A percentile compares a stretch with the other conserved stretches of the same genome.
phyloP scores from a whole-genome alignment of 169 alveolate genomes.

The Miamiensis avidus region DNA sequence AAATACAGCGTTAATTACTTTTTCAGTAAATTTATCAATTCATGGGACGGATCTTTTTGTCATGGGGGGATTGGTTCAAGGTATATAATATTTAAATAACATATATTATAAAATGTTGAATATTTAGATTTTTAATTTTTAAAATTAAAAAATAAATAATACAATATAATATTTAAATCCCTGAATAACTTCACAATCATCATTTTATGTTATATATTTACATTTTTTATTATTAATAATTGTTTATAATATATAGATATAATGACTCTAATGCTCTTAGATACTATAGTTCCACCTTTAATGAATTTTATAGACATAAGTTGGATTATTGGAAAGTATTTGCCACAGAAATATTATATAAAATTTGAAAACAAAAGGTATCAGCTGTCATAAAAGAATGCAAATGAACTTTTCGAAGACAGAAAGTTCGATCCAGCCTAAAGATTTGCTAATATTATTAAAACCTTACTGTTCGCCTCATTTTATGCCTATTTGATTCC shows the following conservation, averaged over 20 bases:
- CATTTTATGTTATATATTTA: no score
- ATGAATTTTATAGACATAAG: background rate
- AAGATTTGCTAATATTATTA: background rate
- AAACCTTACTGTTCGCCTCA: background rate
- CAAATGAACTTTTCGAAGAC: background rate
- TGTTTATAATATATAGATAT: background rate
- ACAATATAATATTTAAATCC: no score
- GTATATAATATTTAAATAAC: background rate
- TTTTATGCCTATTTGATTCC: background rate
- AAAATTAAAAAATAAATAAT: no score
- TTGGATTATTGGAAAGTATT: no score
- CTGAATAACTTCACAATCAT: no score
- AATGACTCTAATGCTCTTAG: background rate
- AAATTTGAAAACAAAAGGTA: background rate
- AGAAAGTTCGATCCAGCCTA: background rate
- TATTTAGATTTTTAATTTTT: no score
- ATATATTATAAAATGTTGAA: no score
- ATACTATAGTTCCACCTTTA: background rate
- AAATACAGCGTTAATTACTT: background rate
- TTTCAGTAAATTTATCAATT: background rate
- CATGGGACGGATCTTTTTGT: background rate
- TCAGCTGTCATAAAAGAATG: background rate
- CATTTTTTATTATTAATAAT: no score
- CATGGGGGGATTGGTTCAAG: background rate
- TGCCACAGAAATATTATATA: background rate